phyloP scores from a whole-genome alignment of 2,329 filamentous ascomycete genomes.

The Diaporthe vexans region DNA sequence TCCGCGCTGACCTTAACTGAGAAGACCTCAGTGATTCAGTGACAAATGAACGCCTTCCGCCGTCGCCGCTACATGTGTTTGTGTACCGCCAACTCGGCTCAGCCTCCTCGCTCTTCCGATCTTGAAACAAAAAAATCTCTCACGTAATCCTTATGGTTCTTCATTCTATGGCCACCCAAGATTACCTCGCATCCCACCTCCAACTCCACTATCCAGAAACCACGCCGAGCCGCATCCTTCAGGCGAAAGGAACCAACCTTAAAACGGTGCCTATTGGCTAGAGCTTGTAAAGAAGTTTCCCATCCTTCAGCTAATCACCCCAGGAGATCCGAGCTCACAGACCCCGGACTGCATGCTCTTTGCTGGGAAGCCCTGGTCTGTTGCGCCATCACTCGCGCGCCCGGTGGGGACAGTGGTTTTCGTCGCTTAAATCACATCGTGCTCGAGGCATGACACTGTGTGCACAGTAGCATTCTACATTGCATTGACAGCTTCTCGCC shows the following conservation, averaged over 20 bases:
- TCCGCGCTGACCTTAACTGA: neutral
- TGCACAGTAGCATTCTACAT: conserved; percentile 10
- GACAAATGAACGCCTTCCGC: neutral
- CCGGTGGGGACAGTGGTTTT: conserved; percentile 30
- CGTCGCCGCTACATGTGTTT: neutral
- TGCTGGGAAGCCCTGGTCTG: conserved; percentile 32
- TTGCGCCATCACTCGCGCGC: conserved; percentile 28
- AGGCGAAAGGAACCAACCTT: neutral
- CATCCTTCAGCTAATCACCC: conserved; percentile 6
- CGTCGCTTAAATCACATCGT: conserved; percentile 20
- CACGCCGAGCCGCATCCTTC: conserved; percentile 32
- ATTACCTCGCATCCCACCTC: neutral
- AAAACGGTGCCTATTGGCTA: conserved; percentile 13
- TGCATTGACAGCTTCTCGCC: conserved; percentile 26
- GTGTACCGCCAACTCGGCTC: conserved; percentile 3
- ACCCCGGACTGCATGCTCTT: neutral
- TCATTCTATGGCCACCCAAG: neutral
- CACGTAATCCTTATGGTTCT: conserved; percentile 8
- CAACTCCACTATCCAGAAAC: neutral
- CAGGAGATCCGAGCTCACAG: conserved; percentile 23
- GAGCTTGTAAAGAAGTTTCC: conserved; percentile 28
- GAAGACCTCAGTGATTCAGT: neutral
- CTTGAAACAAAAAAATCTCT: conserved; percentile 1
- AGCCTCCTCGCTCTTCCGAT: conserved; percentile 19
- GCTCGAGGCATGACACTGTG: neutral